Percentiles rank a stretch among this genome's conserved stretches.
phyloP scores from a whole-genome alignment of 2,329 filamentous ascomycete species.

The Hirsutella minnesotensis region DNA sequence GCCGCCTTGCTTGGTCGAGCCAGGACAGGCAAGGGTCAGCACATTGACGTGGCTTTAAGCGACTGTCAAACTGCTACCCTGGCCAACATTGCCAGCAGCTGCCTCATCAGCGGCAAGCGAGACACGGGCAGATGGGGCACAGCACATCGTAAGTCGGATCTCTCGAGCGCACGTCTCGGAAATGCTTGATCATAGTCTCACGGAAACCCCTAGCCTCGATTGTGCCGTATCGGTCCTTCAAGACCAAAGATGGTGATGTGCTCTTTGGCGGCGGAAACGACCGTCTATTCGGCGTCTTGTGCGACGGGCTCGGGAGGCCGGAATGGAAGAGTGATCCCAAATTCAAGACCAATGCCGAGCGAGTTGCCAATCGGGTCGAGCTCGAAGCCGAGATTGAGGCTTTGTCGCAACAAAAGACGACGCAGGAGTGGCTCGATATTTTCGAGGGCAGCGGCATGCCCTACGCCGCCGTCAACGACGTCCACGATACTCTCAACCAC shows the following conservation, averaged over 20 bases:
- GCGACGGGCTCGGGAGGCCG: conserved; percentile 42
- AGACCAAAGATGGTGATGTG: conserved; percentile 58
- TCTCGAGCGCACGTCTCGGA: not conserved
- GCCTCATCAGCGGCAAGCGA: conserved; percentile 73
- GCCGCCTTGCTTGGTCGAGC: conserved; percentile 71
- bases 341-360: conserved; percentile 48
- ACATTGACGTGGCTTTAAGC: conserved; percentile 82
- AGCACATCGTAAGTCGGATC: conserved; percentile 61
- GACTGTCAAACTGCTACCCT: conserved; percentile 93
- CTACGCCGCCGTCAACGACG: conserved; percentile 85
- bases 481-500: conserved; percentile 73
- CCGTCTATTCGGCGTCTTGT: conserved; percentile 53
- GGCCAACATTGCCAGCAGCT: conserved; percentile 90
- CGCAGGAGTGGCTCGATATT: conserved; percentile 73
- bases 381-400: conserved; percentile 71
- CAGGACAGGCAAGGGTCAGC: conserved; percentile 70
- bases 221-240: conserved; percentile 84
- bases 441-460: conserved; percentile 91
- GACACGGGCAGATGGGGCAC: conserved; percentile 92
- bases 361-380: conserved; percentile 60
- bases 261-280: conserved; percentile 65
- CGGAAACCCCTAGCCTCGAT: conserved; percentile 60
- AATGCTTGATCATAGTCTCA: not conserved
- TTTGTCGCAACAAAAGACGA: conserved; percentile 65
- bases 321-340: conserved; percentile 49